Conservation (phyloP, 768 basidiomycete species). For the Clathrus columnatus region DNA sequence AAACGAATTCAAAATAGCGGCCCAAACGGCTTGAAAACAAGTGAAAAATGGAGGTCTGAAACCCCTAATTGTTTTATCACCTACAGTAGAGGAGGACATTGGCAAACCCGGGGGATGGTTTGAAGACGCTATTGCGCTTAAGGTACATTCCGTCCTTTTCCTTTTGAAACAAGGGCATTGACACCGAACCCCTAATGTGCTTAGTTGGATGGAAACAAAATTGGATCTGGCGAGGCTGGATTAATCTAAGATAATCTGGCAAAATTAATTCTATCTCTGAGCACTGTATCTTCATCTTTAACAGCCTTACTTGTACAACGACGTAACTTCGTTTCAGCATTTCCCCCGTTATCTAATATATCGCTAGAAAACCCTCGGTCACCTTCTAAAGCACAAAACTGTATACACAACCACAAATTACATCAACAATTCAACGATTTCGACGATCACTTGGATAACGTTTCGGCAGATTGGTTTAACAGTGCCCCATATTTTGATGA, state of each 20-base stretch:
- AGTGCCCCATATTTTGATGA: conserved; percentile 23
- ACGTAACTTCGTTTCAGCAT: conserved; percentile 33
- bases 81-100: conserved; percentile 57
- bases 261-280: background rate
- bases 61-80: conserved; percentile 48
- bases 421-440: conserved; percentile 67
- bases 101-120: conserved; percentile 46
- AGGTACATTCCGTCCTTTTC: conserved; percentile 39
- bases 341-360: conserved; percentile 37
- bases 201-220: conserved; percentile 53
- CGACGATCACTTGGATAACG: conserved; percentile 76
- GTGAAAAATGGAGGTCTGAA: too few relatives aligned
- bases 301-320: conserved; percentile 44
- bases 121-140: conserved; percentile 54
- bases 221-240: conserved; percentile 44
- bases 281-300: background rate
- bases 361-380: conserved; percentile 37
- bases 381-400: conserved; percentile 37
- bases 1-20: too few relatives aligned
- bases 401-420: conserved; percentile 41
- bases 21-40: too few relatives aligned
- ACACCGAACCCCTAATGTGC: conserved; percentile 8
- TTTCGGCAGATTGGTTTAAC: conserved; percentile 41
- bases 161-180: background rate
- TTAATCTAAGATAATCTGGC: conserved; percentile 40